These are phyloP conservation scores for Delonix regia DNA, from an alignment of 306 rosid genomes.

Conservation along the genomic window DNA sequence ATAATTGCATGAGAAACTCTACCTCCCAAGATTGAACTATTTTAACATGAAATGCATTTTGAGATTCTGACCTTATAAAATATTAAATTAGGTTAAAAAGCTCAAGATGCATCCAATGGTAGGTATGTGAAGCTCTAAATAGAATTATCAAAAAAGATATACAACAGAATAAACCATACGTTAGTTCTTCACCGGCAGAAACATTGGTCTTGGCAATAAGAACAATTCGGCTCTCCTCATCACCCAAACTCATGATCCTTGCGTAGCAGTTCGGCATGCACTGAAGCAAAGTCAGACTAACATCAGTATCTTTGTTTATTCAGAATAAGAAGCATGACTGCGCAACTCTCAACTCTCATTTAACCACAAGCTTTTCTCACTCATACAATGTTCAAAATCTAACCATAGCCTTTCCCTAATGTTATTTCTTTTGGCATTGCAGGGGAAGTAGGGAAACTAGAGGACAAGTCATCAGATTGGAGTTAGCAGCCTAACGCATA, in stretches of 20 bases:
- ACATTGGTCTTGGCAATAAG: slow-evolving; percentile 81
- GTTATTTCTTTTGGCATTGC: not conserved
- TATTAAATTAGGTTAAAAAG: not conserved
- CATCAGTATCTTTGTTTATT: slow-evolving; percentile 1
- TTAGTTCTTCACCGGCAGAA: slow-evolving; percentile 87
- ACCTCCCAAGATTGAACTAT: not conserved
- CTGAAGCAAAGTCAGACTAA: slow-evolving; percentile 54
- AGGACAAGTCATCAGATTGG: not conserved
- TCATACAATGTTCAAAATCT: slow-evolving; percentile 1
- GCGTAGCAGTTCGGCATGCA: slow-evolving; percentile 98
- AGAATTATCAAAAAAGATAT: not conserved
- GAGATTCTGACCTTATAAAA: not conserved
- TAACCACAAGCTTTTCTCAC: not conserved
- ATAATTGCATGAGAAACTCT: not conserved
- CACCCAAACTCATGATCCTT: slow-evolving; percentile 72
- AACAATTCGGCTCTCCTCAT: slow-evolving; percentile 72
- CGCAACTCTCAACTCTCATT: not conserved
- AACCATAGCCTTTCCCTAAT: not conserved
- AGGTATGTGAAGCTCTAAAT: too few species aligned
- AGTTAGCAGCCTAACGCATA: not conserved
- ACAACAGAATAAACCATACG: slow-evolving; percentile 51
- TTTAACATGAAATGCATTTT: not conserved
- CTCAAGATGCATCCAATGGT: not conserved
- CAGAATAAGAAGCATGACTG: not conserved
- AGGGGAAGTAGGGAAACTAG: slow-evolving; percentile 5